A percentile compares a stretch with the other conserved stretches of the same genome.
Conservation (phyloP, 148 eudicot genomes). For the Suaeda aralocaspica region DNA sequence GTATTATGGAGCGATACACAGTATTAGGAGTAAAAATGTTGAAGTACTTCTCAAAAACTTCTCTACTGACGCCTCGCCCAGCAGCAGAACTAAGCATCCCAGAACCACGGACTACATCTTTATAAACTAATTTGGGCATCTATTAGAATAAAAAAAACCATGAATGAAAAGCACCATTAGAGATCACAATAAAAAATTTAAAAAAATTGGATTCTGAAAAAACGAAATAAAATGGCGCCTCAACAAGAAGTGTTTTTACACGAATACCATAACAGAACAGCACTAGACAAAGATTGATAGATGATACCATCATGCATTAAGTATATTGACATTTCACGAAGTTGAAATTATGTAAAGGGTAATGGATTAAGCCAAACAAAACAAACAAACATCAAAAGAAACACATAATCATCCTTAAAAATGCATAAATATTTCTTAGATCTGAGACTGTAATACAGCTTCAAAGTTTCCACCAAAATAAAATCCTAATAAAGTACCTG, state of each 20-base stretch:
- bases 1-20: constrained; percentile 49
- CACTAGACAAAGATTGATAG: neutral
- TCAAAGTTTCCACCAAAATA: constrained; percentile 1
- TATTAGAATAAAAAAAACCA: constrained; percentile 27
- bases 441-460: neutral
- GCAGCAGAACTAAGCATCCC: constrained; percentile 37
- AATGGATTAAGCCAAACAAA: constrained; percentile 4
- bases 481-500: constrained; percentile 41
- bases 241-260: neutral
- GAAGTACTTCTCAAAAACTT: constrained; percentile 55
- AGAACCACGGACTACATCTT: constrained; percentile 45
- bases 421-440: constrained; percentile 8
- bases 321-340: neutral
- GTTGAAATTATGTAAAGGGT: neutral
- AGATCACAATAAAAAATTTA: neutral
- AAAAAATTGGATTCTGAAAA: neutral
- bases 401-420: neutral
- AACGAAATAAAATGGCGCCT: neutral
- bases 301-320: neutral
- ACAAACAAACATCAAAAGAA: neutral
- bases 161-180: neutral
- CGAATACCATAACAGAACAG: constrained; percentile 1
- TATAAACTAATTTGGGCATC: constrained; percentile 82
- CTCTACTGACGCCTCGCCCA: constrained; percentile 48
- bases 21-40: constrained; percentile 67